Evolutionary conservation across 2,329 filamentous ascomycete species (phyloP).

Genomic region (Elsinoe australis): DNA sequence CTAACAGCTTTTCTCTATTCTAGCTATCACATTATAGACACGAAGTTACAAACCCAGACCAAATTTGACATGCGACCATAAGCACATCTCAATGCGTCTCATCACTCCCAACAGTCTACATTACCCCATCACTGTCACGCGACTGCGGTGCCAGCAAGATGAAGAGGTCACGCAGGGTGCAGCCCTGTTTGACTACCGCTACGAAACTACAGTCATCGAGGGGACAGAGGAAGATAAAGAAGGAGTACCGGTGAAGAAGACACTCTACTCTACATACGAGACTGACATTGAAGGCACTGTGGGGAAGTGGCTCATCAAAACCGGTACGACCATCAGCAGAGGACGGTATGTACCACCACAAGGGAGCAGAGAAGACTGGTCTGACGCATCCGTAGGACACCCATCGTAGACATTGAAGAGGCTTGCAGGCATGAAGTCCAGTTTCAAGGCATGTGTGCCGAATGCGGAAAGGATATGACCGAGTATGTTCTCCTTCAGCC

Average conservation of each 20-base stretch:
- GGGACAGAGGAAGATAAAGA: conserved; percentile 67
- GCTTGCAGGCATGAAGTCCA: conserved; percentile 86
- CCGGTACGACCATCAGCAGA: conserved; percentile 55
- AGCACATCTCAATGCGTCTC: conserved; percentile 38
- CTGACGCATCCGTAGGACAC: conserved; percentile 35
- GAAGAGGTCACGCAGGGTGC: conserved; percentile 70
- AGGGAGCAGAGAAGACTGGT: neutral
- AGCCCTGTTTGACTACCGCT: conserved; percentile 78
- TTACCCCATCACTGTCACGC: conserved; percentile 89
- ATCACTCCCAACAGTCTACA: conserved; percentile 52
- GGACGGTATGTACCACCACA: conserved; percentile 27
- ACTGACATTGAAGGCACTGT: conserved; percentile 76
- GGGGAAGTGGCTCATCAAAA: conserved; percentile 63
- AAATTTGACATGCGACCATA: neutral
- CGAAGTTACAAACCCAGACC: neutral
- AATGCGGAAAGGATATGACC: conserved; percentile 95
- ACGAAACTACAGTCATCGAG: conserved; percentile 63
- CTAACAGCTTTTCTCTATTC: too few species aligned
- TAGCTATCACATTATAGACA: too few species aligned
- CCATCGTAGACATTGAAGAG: conserved; percentile 73
- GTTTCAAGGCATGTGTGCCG: conserved; percentile 80
- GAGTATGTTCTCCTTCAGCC: conserved; percentile 43
- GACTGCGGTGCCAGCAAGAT: conserved; percentile 67
- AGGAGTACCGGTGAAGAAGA: conserved; percentile 54
- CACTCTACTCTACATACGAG: conserved; percentile 71